Conservation (phyloP, 2,329 filamentous ascomycete species). For the Hypoxylon sp. region DNA sequence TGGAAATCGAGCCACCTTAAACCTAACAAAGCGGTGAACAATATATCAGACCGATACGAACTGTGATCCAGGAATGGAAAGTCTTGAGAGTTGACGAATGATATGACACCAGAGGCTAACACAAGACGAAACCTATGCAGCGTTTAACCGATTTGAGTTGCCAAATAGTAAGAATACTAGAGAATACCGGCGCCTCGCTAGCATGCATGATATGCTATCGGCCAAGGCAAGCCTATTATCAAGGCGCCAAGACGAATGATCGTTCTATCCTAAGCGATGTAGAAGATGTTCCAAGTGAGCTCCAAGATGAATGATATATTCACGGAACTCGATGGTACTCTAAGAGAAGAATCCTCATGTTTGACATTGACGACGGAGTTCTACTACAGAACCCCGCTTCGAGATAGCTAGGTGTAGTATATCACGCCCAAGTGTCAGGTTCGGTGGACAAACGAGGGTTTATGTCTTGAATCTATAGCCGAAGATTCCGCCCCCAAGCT, state of each 20-base stretch:
- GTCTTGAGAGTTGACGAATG: neutral
- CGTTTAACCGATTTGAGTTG: neutral
- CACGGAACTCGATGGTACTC: neutral
- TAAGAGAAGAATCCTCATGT: neutral
- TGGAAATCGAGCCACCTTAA: neutral
- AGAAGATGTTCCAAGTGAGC: neutral
- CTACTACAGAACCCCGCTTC: conserved; percentile 15
- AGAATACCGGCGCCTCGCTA: neutral
- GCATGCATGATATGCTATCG: neutral
- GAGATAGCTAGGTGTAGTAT: neutral
- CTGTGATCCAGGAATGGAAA: neutral
- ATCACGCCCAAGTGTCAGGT: neutral
- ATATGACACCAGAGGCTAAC: neutral
- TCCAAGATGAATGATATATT: neutral
- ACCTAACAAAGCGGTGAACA: conserved; percentile 32
- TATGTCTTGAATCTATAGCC: conserved; percentile 9
- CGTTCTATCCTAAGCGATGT: neutral
- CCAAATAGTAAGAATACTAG: neutral
- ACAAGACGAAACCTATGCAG: neutral
- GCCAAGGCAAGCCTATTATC: neutral
- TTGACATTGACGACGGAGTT: conserved; percentile 1
- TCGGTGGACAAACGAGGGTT: conserved; percentile 3
- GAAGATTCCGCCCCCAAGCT: neutral
- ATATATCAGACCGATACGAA: neutral
- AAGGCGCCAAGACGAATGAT: neutral